A percentile compares a stretch with the other conserved stretches of the same genome.
phyloP scores from a whole-genome alignment of 225 moss, liverwort and hornwort genomes.

The Bryoerythrophyllum caledonicum region DNA sequence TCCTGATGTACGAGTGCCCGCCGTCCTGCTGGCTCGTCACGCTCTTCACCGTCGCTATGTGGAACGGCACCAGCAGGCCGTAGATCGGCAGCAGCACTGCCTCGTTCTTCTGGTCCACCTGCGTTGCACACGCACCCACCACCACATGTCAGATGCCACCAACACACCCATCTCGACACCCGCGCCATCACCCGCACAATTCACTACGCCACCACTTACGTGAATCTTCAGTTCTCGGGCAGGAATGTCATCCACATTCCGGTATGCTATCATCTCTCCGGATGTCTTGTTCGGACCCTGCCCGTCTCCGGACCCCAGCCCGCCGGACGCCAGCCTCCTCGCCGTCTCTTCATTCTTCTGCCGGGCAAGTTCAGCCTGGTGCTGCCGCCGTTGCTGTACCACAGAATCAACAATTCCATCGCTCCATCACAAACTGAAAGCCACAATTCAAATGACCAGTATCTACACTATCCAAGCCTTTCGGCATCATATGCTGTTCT shows the following conservation, averaged over 20 bases:
- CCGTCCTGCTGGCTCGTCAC: constrained; percentile 99
- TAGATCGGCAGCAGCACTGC: constrained; percentile 90
- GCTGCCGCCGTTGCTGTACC: constrained; percentile 66
- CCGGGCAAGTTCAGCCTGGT: constrained; percentile 90
- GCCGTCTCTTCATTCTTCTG: constrained; percentile 99
- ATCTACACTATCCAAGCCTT: not conserved
- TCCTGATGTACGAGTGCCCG: constrained; percentile 96
- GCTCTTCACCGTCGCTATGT: constrained; percentile 96
- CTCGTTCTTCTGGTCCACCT: constrained; percentile 95
- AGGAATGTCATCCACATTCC: constrained; percentile 93
- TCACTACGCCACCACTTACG: constrained; percentile 18
- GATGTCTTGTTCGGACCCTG: constrained; percentile 72
- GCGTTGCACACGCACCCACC: constrained; percentile 7
- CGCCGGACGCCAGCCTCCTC: constrained; percentile 89
- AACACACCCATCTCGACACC: not conserved
- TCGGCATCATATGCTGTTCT: no score
- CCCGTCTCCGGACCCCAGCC: constrained; percentile 83
- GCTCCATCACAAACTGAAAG: not conserved
- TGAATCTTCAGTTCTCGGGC: constrained; percentile 96
- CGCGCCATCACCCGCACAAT: not conserved
- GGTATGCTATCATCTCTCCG: constrained; percentile 88
- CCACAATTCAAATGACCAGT: not conserved
- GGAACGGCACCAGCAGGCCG: constrained; percentile 90
- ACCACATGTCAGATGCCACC: not conserved
- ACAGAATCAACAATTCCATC: not conserved